phyloP scores from a whole-genome alignment of 495 filamentous ascomycete genomes.

The Terfezia boudieri region DNA sequence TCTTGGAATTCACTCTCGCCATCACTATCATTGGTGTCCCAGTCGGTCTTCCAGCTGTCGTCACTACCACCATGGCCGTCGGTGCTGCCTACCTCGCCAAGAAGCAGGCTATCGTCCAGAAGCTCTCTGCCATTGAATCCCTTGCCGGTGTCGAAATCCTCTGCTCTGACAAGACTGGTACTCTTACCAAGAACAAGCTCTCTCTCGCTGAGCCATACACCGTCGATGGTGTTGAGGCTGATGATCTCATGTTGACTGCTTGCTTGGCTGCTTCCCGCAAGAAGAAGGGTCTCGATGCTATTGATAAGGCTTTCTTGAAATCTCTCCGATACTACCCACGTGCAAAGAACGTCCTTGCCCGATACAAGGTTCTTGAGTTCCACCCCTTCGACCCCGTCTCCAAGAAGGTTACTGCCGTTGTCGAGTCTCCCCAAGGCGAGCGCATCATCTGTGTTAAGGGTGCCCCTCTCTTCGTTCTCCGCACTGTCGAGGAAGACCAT shows the following conservation, averaged over 20 bases:
- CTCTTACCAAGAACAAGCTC: slow-evolving; percentile 78
- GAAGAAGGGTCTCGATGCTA: slow-evolving; percentile 86
- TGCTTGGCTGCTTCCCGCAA: slow-evolving; percentile 79
- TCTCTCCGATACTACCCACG: slow-evolving; percentile 54
- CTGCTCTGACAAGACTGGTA: slow-evolving; percentile 95
- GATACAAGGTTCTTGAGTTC: slow-evolving; percentile 63
- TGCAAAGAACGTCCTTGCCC: slow-evolving; percentile 48
- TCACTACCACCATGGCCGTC: slow-evolving; percentile 91
- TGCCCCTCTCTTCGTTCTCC: slow-evolving; percentile 63
- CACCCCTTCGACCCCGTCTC: slow-evolving; percentile 82
- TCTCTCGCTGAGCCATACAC: slow-evolving; percentile 68
- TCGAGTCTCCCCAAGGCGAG: slow-evolving; percentile 61
- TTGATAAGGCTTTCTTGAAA: slow-evolving; percentile 87
- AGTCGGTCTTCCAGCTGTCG: slow-evolving; percentile 87
- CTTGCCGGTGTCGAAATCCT: slow-evolving; percentile 88
- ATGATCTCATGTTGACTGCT: slow-evolving; percentile 77
- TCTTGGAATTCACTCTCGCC: slow-evolving; percentile 65
- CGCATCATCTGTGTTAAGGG: slow-evolving; percentile 76
- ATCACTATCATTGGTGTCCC: slow-evolving; percentile 87
- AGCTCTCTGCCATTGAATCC: slow-evolving; percentile 85
- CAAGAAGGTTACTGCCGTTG: slow-evolving; percentile 73
- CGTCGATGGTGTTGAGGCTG: slow-evolving; percentile 50
- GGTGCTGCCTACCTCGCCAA: slow-evolving; percentile 83
- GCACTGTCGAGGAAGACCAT: slow-evolving; percentile 63
- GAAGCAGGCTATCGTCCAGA: slow-evolving; percentile 93